Evolutionary conservation across 2,329 filamentous ascomycete species (phyloP), one percentile per base, ranked within the genome.

Genomic region (Grosmannia penicillata): DNA sequence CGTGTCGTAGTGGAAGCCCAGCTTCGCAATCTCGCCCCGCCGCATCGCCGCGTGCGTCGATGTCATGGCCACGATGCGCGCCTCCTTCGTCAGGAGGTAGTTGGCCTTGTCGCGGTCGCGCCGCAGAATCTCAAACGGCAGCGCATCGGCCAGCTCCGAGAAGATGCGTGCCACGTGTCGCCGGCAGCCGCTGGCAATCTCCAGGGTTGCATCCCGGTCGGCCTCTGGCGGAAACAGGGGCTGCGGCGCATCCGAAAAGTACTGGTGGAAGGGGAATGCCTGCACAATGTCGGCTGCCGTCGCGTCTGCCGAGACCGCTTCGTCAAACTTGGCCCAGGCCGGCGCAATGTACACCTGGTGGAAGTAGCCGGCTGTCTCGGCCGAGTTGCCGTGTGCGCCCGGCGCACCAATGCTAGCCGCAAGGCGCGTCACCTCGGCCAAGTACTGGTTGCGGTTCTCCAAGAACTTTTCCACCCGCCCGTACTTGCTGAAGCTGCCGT

Each of bases 1-100:
- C 47, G 94, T 98, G 63, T 96, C 87, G 51, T 98, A 98, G 49
- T 85, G 84, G 60, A 98, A 98, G 14, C 87, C 87, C n/a, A 96
- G 70, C 14, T 74, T 70, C 1, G 85, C 81, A 49, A 98, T 96
- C 51, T 96, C 89, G 45, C 84, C 77, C 45, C 89, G 71, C 44
- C 86, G 77, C 71, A 98, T 98, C 2, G 91, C 91, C 5, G 91
- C 93, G 57, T 98, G 91, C 0, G 93, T 98, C 4, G 87, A 93
- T 15, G 91, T 98, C 93, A 98, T 98, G 41, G 91, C 93, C 47
- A 98, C 80, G 45, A 98, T 91, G 26, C 91, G 79, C n/a, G 93
- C 93, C 59, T 96, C 89, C 51, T 86, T 95, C 6, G 86, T 81
- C 25, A 98, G 72, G 6, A 98, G 74, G 53, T 98, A 98, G 56